These are phyloP conservation scores for Fusarium torulosum DNA, from an alignment of 2,329 filamentous ascomycete genomes.

Conservation along the genomic window DNA sequence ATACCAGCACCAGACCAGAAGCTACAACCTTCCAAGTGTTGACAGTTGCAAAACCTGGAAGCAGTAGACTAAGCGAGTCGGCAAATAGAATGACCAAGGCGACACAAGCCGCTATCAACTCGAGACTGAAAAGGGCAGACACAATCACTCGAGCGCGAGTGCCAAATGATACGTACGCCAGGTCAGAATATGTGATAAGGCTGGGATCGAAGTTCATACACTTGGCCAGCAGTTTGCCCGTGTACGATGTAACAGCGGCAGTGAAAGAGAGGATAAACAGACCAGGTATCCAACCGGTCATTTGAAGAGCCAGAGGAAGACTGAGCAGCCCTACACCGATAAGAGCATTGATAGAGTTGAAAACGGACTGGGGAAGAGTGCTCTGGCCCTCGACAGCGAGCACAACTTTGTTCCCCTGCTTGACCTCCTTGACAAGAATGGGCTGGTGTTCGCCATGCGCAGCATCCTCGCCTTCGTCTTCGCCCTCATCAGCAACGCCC, in stretches of 20 bases:
- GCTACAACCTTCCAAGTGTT: constrained; percentile 88
- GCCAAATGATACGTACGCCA: constrained; percentile 92
- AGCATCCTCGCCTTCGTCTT: constrained; percentile 48
- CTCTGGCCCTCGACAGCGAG: constrained; percentile 90
- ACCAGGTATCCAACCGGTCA: constrained; percentile 90
- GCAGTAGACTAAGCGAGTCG: constrained; percentile 84
- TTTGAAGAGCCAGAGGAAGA: constrained; percentile 86
- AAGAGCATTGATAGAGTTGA: constrained; percentile 95
- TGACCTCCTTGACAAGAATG: constrained; percentile 87
- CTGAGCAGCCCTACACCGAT: constrained; percentile 92
- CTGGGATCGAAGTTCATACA: constrained; percentile 88
- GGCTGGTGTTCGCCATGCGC: constrained; percentile 75
- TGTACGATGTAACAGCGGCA: constrained; percentile 84
- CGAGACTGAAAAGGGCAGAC: constrained; percentile 87
- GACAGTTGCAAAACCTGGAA: constrained; percentile 75
- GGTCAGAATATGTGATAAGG: constrained; percentile 92
- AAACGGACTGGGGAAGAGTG: constrained; percentile 94
- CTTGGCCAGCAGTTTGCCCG: constrained; percentile 84
- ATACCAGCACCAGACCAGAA: constrained; percentile 79
- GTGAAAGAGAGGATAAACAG: constrained; percentile 79
- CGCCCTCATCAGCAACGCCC: constrained; percentile 54
- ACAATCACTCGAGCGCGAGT: constrained; percentile 83
- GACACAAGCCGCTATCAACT: constrained; percentile 89
- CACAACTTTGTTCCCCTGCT: constrained; percentile 87
- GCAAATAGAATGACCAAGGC: constrained; percentile 93